Base-by-base conservation (phyloP, 768 basidiomycete species). In the Panus rudis region DNA sequence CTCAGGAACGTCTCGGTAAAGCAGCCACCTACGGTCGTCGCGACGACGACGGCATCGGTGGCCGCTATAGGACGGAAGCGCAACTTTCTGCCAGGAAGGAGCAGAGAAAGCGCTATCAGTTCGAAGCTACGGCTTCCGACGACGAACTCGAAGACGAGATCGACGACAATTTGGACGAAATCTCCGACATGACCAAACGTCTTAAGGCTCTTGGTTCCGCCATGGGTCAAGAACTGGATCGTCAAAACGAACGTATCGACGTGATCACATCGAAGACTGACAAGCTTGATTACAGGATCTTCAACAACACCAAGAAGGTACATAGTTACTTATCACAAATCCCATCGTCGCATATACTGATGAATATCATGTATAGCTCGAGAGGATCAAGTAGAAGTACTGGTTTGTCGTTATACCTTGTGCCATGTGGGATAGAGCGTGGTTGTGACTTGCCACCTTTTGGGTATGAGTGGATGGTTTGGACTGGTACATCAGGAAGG, bases 131-230 rank as follows among this genome's bases (percentile, higher is more conserved):
- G 27, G 89, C 75, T 3, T 89, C 85, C 5, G 94, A 99, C 56
- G 92, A 98, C 53, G 92, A 93, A 63, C 52, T 94, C 1, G 94
- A 99, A 66, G 85, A 97, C 53, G 92, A 98, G 64, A 56, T 99
- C 27, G 94, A 97, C 55, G 79, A 75, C 50, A 97, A 98, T 61
- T 67, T 99, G 20, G 81, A 88, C 58, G 92, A 94, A 62, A 85
- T 94, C 46, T 67, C 76, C 26, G 81, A 80, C 39, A 76, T 84
- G 40, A 78, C 87, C 2, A 86, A 81, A 65, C 70, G 79, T 35
- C 71, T 96, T 47, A 89, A 86, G 63, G 78, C 80, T 3, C 67
- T 93, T 16, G 88, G 85, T 5, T 72, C 71, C 48, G 80, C 85
- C 4, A 91, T 90, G 83, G 84, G 87, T 33, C 75, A 87, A 47